Evolutionary conservation across 1,284 basidiomycete genomes (phyloP), one percentile per base, ranked within the genome.

Genomic region (Porodaedalea pini): DNA sequence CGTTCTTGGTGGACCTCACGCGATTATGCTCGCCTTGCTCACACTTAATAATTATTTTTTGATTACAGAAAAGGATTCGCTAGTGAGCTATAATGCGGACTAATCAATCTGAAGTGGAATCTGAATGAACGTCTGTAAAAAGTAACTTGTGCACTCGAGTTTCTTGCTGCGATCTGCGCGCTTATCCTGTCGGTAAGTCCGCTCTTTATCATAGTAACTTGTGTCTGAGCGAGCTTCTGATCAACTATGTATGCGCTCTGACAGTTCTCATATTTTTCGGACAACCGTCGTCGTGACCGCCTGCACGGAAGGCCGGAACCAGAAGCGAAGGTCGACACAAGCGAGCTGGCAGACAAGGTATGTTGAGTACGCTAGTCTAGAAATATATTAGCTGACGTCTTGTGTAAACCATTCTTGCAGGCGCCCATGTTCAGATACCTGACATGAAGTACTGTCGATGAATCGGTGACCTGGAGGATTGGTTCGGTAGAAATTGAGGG

Each of bases 311-410:
- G 75, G 56, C 78, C 78, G 0, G 68, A 73, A 47, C 72, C 70
- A 0, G 70, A 80, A 57, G 75, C 73, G 2, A 76, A 72, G 7
- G 83, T 90, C 13, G 82, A 90, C 62, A 88, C 85, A 1, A 75
- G 77, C 17, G 79, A 85, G 62, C 68, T 87, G 13, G 87, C 86
- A 3, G 86, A 90, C 65, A 76, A 82, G 72, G 85, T 85, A 54
- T 43, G 75, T 65, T 1, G 6, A 7, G 2, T 27, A 37, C 1
- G 19, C 56, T 21, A 8, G n/a, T n/a, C n/a, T 34, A 6, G 32
- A 13, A 34, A 34, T 34, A 34, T 34, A 34, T 34, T 13, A 34
- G 13, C 32, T 34, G 32, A 34, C 32, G 58, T 66, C 83, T 70
- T 29, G 11, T 25, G 4, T 40, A 17, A 27, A 4, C 3, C 41